A percentile compares a stretch with the other conserved stretches of the same genome.
phyloP scores from a whole-genome alignment of 768 basidiomycete species.

The Podaxis sp. region DNA sequence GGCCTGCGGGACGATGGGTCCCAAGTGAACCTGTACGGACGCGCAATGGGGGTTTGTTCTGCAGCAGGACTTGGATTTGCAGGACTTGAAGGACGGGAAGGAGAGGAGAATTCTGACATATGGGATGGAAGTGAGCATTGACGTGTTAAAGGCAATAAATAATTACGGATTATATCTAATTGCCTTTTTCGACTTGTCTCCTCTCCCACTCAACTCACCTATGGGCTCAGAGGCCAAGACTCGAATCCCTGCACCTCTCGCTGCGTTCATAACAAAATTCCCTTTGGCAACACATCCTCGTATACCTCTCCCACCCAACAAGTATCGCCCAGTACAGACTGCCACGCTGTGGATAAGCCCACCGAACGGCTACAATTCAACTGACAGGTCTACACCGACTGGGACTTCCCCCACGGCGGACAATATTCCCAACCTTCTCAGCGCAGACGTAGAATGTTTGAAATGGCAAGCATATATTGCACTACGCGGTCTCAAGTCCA shows the following conservation, averaged over 20 bases:
- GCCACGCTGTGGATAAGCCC: constrained; percentile 68
- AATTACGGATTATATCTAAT: not conserved
- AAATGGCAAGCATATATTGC: constrained; percentile 88
- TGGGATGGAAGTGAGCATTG: not conserved
- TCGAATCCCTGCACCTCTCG: constrained; percentile 26
- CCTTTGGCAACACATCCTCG: constrained; percentile 53
- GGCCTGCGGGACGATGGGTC: constrained; percentile 51
- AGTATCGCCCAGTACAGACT: constrained; percentile 13
- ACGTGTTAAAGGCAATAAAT: constrained; percentile 3
- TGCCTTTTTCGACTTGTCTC: not conserved
- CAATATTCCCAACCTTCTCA: constrained; percentile 35
- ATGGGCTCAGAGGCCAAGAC: not conserved
- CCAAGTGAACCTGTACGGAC: constrained; percentile 74
- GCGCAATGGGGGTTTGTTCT: constrained; percentile 36
- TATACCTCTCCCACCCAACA: constrained; percentile 24
- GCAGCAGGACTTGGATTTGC: constrained; percentile 29
- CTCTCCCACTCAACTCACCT: not conserved
- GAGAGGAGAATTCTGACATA: constrained; percentile 44
- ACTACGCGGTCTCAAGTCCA: constrained; percentile 49
- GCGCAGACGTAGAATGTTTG: constrained; percentile 79
- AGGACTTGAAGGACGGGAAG: constrained; percentile 58
- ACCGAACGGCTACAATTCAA: constrained; percentile 24
- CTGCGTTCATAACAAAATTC: constrained; percentile 52
- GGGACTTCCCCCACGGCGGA: constrained; percentile 16
- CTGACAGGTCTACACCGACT: not conserved